Evolutionary conservation across 495 filamentous ascomycete genomes (phyloP).

Genomic region (Penicillium canariense): DNA sequence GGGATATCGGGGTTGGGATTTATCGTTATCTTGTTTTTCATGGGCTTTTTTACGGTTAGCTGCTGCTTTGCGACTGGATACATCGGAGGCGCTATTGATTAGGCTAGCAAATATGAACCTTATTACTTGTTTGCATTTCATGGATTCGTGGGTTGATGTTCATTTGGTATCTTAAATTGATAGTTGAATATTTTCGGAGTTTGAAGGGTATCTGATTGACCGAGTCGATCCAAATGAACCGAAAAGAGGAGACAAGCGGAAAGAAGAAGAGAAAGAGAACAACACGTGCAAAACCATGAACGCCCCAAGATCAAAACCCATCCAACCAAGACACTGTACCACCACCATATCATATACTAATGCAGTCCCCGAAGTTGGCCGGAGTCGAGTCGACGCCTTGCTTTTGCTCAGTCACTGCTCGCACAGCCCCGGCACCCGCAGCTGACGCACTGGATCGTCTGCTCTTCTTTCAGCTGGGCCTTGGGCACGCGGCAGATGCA

Average conservation of each 20-base stretch:
- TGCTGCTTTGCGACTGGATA: constrained; percentile 14
- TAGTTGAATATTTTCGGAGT: neutral
- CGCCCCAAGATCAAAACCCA: constrained; percentile 3
- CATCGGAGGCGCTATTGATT: constrained; percentile 24
- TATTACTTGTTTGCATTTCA: constrained; percentile 20
- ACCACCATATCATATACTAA: neutral
- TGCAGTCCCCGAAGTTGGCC: neutral
- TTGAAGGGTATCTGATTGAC: constrained; percentile 30
- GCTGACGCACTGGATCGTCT: constrained; percentile 89
- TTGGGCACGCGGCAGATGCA: constrained; percentile 97
- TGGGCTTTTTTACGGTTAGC: constrained; percentile 5
- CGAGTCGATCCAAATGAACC: constrained; percentile 5
- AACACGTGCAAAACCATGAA: constrained; percentile 16
- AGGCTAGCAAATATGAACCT: constrained; percentile 26
- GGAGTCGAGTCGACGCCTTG: neutral
- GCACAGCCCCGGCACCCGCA: constrained; percentile 93
- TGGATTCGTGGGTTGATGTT: neutral
- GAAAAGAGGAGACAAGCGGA: neutral
- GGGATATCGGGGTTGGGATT: constrained; percentile 26
- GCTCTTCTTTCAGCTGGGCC: constrained; percentile 84
- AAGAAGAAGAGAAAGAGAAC: neutral
- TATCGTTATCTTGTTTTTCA: constrained; percentile 13
- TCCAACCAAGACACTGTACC: neutral
- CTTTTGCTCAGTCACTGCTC: constrained; percentile 64
- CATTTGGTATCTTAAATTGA: neutral